Base-by-base conservation (phyloP, 2,329 filamentous ascomycete species). In the Ascochyta lentis region DNA sequence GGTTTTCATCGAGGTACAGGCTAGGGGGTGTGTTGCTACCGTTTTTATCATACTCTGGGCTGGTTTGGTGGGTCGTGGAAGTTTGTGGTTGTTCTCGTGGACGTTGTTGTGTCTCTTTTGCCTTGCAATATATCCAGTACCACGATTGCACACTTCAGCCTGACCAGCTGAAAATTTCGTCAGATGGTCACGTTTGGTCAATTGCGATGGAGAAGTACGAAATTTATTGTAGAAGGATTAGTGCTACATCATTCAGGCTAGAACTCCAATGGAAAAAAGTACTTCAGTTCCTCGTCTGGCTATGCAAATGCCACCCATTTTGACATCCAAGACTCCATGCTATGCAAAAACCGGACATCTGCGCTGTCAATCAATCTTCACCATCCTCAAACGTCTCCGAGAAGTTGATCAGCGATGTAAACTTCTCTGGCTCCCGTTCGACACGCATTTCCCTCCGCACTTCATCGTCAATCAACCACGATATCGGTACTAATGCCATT, bases 351-450 rank as follows among this genome's bases (percentile, higher is more conserved):
- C 2, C 29, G 8, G 19, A 16, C 3, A 24, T 24, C 9, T 15
- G 15, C 24, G 16, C 6, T 16, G 19, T 6, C 3, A 23, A 9
- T 42, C 26, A 50, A 4, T 66, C 59, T 6, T 63, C 58, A 1
- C 61, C 62, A 13, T 60, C 51, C 39, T 61, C 60, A 43, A 72
- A 70, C 0, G 58, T 65, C 26, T 69, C 67, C 0, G 70, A 70
- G 26, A 74, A 70, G 33, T 58, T 63, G 16, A 72, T 68, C 24
- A 74, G 46, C 1, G 69, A 72, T 0, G 59, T 67, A 27, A 70
- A 71, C 3, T 40, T 61, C 41, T 64, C 54, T 6, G 47, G 23
- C 4, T 55, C 31, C 5, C 66, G 59, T 0, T 51, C 44, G 3
- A 73, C 24, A 12, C 44, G 56, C 33, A 71, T 8, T 6, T 3